These are phyloP conservation scores for Dactylonectria macrodidyma DNA, from an alignment of 2,329 filamentous ascomycete species.

Conservation along the genomic window DNA sequence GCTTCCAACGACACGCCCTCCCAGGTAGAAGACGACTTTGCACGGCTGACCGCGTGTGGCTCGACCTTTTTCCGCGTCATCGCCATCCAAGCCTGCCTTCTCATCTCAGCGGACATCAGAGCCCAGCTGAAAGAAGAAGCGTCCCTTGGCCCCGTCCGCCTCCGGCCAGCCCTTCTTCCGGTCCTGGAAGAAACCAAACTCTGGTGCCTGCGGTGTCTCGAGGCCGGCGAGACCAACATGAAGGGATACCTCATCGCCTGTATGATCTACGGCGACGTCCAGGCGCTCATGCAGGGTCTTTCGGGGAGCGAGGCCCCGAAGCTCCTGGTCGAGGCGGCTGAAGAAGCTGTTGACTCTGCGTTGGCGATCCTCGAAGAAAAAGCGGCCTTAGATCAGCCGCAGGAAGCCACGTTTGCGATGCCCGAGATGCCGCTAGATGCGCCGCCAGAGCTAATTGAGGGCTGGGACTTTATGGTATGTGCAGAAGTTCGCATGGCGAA, in stretches of 20 bases:
- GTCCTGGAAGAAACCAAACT: constrained; percentile 58
- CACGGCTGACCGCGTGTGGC: constrained; percentile 56
- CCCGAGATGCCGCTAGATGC: neutral
- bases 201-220: constrained; percentile 59
- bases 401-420: neutral
- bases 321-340: constrained; percentile 55
- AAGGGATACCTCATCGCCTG: constrained; percentile 64
- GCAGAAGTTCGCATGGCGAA: rapidly evolving
- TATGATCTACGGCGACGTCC: constrained; percentile 54
- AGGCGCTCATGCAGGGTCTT: constrained; percentile 56
- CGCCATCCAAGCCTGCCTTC: constrained; percentile 52
- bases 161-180: constrained; percentile 59
- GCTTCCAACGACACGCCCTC: neutral
- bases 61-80: constrained; percentile 59
- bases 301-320: constrained; percentile 51
- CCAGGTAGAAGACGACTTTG: constrained; percentile 50
- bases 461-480: constrained; percentile 48
- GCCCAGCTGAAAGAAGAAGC: constrained; percentile 59
- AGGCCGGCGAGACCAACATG: constrained; percentile 67
- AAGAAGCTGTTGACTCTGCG: constrained; percentile 53
- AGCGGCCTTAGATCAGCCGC: constrained; percentile 35
- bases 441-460: constrained; percentile 30
- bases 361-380: constrained; percentile 54
- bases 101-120: constrained; percentile 59
- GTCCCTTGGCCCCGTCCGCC: constrained; percentile 50